Evolutionary conservation across 192 early-diverging fungal species (phyloP).

Genomic region (Linnemannia zychae): DNA sequence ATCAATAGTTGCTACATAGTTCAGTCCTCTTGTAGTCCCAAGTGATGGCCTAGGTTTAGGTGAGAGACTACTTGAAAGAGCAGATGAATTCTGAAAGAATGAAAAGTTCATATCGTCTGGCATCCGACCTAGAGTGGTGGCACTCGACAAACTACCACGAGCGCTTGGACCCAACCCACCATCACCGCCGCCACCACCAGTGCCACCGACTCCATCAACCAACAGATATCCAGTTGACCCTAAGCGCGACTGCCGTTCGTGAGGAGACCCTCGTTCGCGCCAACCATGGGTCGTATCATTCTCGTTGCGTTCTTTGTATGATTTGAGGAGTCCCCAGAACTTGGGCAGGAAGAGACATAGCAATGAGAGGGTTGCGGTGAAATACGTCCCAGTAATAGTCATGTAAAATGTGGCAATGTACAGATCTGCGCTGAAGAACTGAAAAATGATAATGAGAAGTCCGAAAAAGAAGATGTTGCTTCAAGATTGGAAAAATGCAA

Average conservation of each 20-base stretch:
- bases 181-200: background rate
- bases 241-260: background rate
- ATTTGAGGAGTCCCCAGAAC: conserved; percentile 6
- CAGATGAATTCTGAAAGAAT: background rate
- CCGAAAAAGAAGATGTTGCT: conserved; percentile 20
- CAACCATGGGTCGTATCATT: background rate
- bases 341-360: conserved; percentile 25
- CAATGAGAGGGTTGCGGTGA: conserved; percentile 12
- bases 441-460: conserved; percentile 3
- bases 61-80: background rate
- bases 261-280: background rate
- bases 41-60: background rate
- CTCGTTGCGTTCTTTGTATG: background rate
- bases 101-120: background rate
- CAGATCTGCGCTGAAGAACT: background rate
- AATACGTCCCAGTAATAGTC: background rate
- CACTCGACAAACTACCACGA: background rate
- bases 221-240: background rate
- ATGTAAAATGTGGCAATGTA: conserved; percentile 29
- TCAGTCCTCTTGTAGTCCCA: background rate
- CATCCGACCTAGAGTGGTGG: background rate
- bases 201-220: background rate
- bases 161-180: background rate
- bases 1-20: background rate
- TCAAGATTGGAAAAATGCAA: background rate